Percentiles rank a stretch among this genome's conserved stretches.
These are phyloP conservation scores for Leccinum griseonigrum DNA, from an alignment of 1,284 basidiomycete genomes.

Conservation along the genomic window DNA sequence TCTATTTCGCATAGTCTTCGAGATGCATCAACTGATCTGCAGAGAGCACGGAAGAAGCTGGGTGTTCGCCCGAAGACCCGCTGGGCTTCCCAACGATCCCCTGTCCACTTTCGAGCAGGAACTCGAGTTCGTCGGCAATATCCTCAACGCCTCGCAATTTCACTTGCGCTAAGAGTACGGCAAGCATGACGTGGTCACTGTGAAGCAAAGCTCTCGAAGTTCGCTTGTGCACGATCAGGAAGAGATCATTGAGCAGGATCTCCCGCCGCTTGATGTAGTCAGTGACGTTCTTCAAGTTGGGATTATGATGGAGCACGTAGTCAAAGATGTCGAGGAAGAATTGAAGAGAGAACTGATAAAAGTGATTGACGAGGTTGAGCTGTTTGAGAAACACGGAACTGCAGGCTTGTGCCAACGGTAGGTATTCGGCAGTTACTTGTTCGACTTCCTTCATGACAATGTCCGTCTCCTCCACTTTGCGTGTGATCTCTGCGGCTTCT, in stretches of 20 bases:
- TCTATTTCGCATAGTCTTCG: slow-evolving; percentile 63
- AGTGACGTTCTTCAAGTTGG: slow-evolving; percentile 77
- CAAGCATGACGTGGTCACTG: slow-evolving; percentile 89
- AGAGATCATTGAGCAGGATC: slow-evolving; percentile 89
- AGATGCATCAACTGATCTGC: slow-evolving; percentile 71
- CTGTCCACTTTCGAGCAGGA: slow-evolving; percentile 86
- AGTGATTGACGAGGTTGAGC: slow-evolving; percentile 92
- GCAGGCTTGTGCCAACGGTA: slow-evolving; percentile 94
- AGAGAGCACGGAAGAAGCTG: slow-evolving; percentile 49
- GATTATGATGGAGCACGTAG: slow-evolving; percentile 89
- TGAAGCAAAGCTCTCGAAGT: slow-evolving; percentile 92
- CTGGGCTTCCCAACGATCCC: slow-evolving; percentile 46
- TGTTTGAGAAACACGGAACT: slow-evolving; percentile 97
- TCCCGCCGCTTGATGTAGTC: slow-evolving; percentile 77
- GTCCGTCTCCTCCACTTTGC: slow-evolving; percentile 98
- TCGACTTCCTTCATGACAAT: slow-evolving; percentile 96
- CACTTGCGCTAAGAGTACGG: slow-evolving; percentile 87
- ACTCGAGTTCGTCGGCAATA: slow-evolving; percentile 84
- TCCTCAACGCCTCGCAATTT: slow-evolving; percentile 80
- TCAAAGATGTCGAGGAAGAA: slow-evolving; percentile 99
- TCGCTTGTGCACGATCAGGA: slow-evolving; percentile 86
- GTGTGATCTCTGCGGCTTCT: slow-evolving; percentile 95
- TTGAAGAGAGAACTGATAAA: slow-evolving; percentile 97
- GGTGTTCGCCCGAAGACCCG: slow-evolving; percentile 36
- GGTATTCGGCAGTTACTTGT: slow-evolving; percentile 91